A percentile compares a stretch with the other conserved stretches of the same genome.
These are phyloP conservation scores for Mortierella sp. DNA, from an alignment of 371 early-diverging fungal species.

Conservation along the genomic window DNA sequence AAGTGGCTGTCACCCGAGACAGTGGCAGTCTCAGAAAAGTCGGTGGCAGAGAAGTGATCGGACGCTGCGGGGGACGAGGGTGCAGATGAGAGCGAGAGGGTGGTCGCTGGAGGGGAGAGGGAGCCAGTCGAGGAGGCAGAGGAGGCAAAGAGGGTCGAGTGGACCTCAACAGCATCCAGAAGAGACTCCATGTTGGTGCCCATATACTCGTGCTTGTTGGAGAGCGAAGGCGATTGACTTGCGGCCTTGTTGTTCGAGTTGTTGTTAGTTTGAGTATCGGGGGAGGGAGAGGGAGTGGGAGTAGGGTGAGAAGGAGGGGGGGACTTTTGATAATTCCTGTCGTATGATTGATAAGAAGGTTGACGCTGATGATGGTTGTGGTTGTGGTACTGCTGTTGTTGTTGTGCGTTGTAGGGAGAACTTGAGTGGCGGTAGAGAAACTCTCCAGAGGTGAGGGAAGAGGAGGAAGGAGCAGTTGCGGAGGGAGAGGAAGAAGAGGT, in stretches of 20 bases:
- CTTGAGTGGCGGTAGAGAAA: background rate
- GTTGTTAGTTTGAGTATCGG: background rate
- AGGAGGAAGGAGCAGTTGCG: conserved; percentile 27
- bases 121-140: conserved; percentile 47
- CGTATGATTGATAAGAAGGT: conserved; percentile 46
- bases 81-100: conserved; percentile 28
- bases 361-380: conserved; percentile 25
- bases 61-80: conserved; percentile 13
- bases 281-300: conserved; percentile 12
- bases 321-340: conserved; percentile 28
- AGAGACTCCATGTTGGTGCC: conserved; percentile 58
- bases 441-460: conserved; percentile 19
- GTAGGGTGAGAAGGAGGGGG: conserved; percentile 20
- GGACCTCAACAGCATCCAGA: conserved; percentile 53
- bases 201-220: conserved; percentile 33
- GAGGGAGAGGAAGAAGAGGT: conserved; percentile 6
- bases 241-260: background rate
- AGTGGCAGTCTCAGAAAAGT: conserved; percentile 10
- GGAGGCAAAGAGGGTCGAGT: conserved; percentile 32
- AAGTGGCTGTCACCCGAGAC: conserved; percentile 30
- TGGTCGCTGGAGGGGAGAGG: conserved; percentile 27
- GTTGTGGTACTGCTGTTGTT: conserved; percentile 7
- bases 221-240: conserved; percentile 19
- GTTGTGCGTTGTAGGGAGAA: background rate
- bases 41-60: conserved; percentile 5